These are phyloP conservation scores for Phylloporus rhodoxanthus DNA, from an alignment of 768 basidiomycete species.

Conservation along the genomic window DNA sequence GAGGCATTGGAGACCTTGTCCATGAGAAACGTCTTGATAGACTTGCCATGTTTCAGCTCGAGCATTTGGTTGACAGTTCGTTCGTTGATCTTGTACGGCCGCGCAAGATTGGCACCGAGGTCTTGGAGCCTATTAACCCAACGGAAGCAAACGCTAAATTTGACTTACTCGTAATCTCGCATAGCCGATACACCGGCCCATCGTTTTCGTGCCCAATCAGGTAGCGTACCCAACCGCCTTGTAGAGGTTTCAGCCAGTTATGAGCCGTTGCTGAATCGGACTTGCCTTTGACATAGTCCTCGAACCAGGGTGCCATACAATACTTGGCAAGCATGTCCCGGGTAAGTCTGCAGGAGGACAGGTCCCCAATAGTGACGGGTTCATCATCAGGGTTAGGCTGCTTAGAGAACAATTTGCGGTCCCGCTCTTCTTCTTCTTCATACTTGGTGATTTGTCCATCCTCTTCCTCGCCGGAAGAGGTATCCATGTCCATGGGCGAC, in stretches of 20 bases:
- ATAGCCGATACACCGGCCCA: constrained; percentile 70
- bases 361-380: constrained; percentile 49
- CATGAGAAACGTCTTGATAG: constrained; percentile 60
- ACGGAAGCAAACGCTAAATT: neutral
- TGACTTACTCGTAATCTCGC: constrained; percentile 67
- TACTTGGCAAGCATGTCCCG: constrained; percentile 68
- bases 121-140: constrained; percentile 34
- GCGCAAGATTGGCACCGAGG: constrained; percentile 45
- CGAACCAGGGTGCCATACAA: constrained; percentile 77
- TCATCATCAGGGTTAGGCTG: constrained; percentile 37
- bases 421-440: constrained; percentile 69
- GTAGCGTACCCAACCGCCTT: constrained; percentile 85
- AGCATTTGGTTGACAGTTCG: constrained; percentile 58
- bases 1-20: constrained; percentile 78
- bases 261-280: neutral
- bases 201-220: constrained; percentile 61
- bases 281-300: constrained; percentile 73
- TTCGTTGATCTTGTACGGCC: constrained; percentile 71
- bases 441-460: constrained; percentile 72
- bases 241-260: constrained; percentile 4
- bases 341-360: constrained; percentile 58
- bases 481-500: constrained; percentile 83
- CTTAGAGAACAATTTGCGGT: constrained; percentile 45
- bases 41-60: constrained; percentile 73
- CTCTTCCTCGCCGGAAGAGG: constrained; percentile 69